Base-by-base conservation (phyloP, 1,284 basidiomycete genomes). In the Boletus holoroseus region DNA sequence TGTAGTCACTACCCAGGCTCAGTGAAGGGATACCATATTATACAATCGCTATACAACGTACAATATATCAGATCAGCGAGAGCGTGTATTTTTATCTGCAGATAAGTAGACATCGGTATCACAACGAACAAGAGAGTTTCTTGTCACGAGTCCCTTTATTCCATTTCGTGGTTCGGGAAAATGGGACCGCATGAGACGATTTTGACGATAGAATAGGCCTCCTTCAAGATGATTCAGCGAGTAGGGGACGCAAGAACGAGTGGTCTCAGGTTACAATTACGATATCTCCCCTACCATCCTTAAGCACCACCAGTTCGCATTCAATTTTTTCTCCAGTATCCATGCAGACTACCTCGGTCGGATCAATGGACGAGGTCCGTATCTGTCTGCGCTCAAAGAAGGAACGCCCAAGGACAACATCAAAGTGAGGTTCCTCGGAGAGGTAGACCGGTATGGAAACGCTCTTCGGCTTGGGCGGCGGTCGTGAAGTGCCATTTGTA, bases 381-480 rank as follows among this genome's bases (percentile, higher is more conserved):
- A 99, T 83, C 59, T 88, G 85, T 60, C 95, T 79, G 64, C 83
- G 84, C 71, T 99, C 96, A 70, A 94, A 88, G 74, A 98, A 99
- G 28, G 89, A 86, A 37, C 95, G 79, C 3, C 95, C 95, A 2
- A 99, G 78, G 18, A 98, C 90, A 44, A 97, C 91, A 61, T 97
- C 94, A 71, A 99, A 99, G 68, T 97, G 94, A 20, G 87, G 85
- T 69, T 97, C 94, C 68, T 99, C 95, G 8, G 89, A 89, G 30
- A 98, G 75, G 71, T 90, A 90, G 2, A 91, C 86, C 0, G 77
- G 39, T 34, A 67, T 38, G n/a, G 66, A 64, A 35, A 67, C 55
- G 2, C 51, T 64, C 53, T 56, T 69, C 53, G 46, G 78, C 64
- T 62, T 71, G 53, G 13, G 70, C 69, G 37, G 65, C 49, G 58